Base-by-base conservation (phyloP, 257 asterid genomes). In the Vinca minor region DNA sequence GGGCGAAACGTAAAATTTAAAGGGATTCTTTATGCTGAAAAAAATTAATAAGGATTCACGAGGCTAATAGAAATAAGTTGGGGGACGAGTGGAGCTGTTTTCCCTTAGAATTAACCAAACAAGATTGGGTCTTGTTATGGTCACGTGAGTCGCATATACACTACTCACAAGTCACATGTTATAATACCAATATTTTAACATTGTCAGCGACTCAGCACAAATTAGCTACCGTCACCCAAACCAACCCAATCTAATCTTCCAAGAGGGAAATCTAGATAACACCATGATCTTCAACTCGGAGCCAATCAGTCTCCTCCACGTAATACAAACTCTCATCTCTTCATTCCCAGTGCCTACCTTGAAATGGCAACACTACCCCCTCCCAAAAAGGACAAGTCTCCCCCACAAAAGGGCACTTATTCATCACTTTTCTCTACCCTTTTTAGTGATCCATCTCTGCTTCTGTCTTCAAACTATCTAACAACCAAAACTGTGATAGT, bases 201-300 rank as follows among this genome's bases (percentile, higher is more conserved):
- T 50, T 34, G 8, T 61, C 25, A 31, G 36, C 42, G n/a, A n/a
- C n/a, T n/a, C n/a, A n/a, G n/a, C n/a, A n/a, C n/a, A n/a, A n/a
- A n/a, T n/a, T n/a, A n/a, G n/a, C n/a, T n/a, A n/a, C n/a, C n/a
- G n/a, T n/a, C n/a, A n/a, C n/a, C n/a, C n/a, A n/a, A n/a, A n/a
- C 32, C 69, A 70, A 39, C 64, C 66, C 66, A 45, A 71, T 63
- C 78, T 54, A 47, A 42, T 38, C 66, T 48, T 45, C 47, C 46
- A 66, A 60, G 5, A 81, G 63, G 86, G n/a, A 79, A 78, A 86
- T 86, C 94, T 71, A 74, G n/a, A n/a, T n/a, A n/a, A n/a, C n/a
- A n/a, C n/a, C n/a, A n/a, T n/a, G n/a, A 69, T 69, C 81, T 45
- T 50, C 35, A 69, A 6, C 1, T 1, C 23, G 0, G 32, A 21